Evolutionary conservation across 805 yeast genomes (phyloP).

Genomic region (Candida sphagnicola): DNA sequence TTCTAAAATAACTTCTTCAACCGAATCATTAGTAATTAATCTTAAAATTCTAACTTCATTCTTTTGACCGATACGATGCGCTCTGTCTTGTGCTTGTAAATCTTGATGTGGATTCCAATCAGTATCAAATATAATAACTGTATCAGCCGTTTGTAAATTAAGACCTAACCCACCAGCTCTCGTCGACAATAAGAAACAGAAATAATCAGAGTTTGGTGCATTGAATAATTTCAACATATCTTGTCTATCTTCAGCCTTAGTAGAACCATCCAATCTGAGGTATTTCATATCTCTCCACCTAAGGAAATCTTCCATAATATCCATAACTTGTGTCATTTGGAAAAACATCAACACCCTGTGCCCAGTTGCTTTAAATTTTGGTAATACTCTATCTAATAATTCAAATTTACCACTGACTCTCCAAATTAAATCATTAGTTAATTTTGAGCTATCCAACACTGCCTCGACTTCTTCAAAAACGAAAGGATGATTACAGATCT

Average conservation of each 20-base stretch:
- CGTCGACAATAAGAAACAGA: constrained; percentile 74
- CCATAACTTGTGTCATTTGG: constrained; percentile 90
- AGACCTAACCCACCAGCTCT: constrained; percentile 90
- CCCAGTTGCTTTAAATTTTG: constrained; percentile 69
- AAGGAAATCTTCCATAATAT: constrained; percentile 81
- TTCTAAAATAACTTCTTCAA: constrained; percentile 78
- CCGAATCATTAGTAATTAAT: constrained; percentile 76
- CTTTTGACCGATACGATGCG: constrained; percentile 87
- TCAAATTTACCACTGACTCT: constrained; percentile 81
- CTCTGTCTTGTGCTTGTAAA: constrained; percentile 87
- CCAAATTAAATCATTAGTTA: constrained; percentile 67
- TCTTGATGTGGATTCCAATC: constrained; percentile 94
- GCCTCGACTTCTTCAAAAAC: constrained; percentile 81
- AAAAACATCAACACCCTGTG: constrained; percentile 79
- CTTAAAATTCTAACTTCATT: constrained; percentile 81
- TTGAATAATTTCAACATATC: constrained; percentile 69
- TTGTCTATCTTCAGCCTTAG: constrained; percentile 82
- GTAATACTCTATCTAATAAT: constrained; percentile 67
- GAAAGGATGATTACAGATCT: constrained; percentile 84
- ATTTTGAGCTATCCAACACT: constrained; percentile 57
- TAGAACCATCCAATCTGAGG: constrained; percentile 75
- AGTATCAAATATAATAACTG: constrained; percentile 81
- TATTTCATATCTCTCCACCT: constrained; percentile 64
- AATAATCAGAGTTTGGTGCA: constrained; percentile 71
- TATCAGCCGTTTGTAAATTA: constrained; percentile 83